Percentiles rank a stretch among this genome's conserved stretches.
Evolutionary conservation across 1,139 yeast genomes (phyloP).

Genomic region (Starmera stellimalicola): DNA sequence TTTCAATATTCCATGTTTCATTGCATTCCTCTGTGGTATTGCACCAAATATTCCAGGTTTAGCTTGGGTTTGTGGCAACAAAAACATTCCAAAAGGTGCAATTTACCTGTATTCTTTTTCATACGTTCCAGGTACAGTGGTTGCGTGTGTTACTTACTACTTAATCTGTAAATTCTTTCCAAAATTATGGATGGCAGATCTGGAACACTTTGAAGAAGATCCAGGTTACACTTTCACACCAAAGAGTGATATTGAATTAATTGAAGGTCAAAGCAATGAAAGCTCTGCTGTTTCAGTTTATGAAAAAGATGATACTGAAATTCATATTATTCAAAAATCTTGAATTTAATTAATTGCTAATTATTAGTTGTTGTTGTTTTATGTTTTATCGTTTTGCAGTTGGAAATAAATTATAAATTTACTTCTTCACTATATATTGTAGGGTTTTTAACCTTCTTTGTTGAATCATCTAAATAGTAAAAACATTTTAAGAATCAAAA

Average conservation of each 20-base stretch:
- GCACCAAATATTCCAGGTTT: constrained; percentile 26
- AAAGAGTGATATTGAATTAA: neutral
- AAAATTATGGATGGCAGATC: constrained; percentile 14
- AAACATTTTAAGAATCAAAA: no score
- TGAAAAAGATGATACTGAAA: constrained; percentile 1
- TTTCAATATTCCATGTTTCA: constrained; percentile 24
- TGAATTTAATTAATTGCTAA: no score
- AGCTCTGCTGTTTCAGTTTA: constrained; percentile 2
- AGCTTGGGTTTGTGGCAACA: constrained; percentile 12
- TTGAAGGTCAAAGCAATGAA: constrained; percentile 3
- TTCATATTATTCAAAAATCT: neutral
- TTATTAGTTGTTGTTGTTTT: no score
- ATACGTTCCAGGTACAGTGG: constrained; percentile 24
- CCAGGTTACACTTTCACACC: constrained; percentile 13
- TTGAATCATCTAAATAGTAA: no score
- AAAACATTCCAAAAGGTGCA: constrained; percentile 18
- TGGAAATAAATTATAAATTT: no score
- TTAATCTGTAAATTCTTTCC: constrained; percentile 12
- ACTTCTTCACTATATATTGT: no score
- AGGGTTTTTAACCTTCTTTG: no score
- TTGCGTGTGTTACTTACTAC: constrained; percentile 19
- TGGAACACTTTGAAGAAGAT: constrained; percentile 12
- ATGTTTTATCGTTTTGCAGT: no score
- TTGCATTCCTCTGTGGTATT: constrained; percentile 24
- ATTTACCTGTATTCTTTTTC: constrained; percentile 25